phyloP scores from a whole-genome alignment of 805 yeast species.

The Isabelozyma heimii region DNA sequence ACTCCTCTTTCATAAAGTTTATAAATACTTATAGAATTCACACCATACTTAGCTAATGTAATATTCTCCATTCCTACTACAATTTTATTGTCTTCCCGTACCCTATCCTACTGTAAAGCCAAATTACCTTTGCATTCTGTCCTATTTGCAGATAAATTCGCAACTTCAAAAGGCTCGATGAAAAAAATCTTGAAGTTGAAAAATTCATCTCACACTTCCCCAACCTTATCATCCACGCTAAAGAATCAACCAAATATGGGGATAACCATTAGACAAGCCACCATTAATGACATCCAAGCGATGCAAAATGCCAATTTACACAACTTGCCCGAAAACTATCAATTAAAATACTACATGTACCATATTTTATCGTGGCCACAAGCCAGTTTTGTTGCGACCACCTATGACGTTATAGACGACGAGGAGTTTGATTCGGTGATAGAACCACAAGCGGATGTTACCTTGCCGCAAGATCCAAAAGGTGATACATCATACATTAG shows the following conservation, averaged over 20 bases:
- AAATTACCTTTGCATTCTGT: too few species aligned
- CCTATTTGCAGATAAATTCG: too few species aligned
- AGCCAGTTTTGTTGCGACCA: conserved; percentile 92
- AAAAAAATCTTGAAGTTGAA: background rate
- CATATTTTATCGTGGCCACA: conserved; percentile 97
- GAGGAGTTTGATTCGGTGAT: conserved; percentile 20
- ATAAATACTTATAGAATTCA: too few species aligned
- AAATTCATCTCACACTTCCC: background rate
- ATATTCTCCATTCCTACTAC: too few species aligned
- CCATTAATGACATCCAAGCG: conserved; percentile 81
- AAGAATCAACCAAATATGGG: conserved; percentile 51
- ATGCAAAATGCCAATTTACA: conserved; percentile 94
- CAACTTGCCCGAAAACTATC: conserved; percentile 92
- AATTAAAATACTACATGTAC: conserved; percentile 88
- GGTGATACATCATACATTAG: conserved; percentile 64
- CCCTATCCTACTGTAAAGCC: too few species aligned
- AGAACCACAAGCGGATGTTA: conserved; percentile 18
- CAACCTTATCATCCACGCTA: background rate
- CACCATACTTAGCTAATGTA: too few species aligned
- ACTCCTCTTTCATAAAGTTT: background rate
- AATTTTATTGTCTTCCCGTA: too few species aligned
- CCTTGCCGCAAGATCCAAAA: conserved; percentile 37
- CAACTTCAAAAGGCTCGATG: background rate
- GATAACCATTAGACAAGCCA: conserved; percentile 85
- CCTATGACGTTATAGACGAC: conserved; percentile 43